Percentiles rank a stretch among this genome's conserved stretches.
Conservation (phyloP, 2,329 filamentous ascomycete genomes). For the Aspergillus sp. region DNA sequence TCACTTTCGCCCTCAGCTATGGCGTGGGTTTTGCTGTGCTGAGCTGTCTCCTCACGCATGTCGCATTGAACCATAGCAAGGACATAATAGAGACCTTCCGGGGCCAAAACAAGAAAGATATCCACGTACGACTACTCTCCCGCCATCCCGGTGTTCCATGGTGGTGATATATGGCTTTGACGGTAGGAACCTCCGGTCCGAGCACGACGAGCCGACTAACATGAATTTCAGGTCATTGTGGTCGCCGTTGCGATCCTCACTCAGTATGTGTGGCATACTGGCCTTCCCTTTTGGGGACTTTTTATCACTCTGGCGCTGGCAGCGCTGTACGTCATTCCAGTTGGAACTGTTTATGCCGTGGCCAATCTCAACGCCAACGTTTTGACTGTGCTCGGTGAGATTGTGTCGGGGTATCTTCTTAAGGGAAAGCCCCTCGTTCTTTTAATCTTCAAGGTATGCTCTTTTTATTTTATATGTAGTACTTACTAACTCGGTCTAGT, state of each 20-base stretch:
- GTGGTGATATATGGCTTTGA: conserved; percentile 39
- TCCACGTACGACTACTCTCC: conserved; percentile 41
- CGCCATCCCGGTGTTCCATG: conserved; percentile 39
- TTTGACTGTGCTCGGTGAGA: conserved; percentile 44
- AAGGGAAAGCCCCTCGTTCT: conserved; percentile 44
- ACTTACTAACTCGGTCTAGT: too few species aligned
- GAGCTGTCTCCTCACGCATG: conserved; percentile 44
- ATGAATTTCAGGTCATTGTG: conserved; percentile 21
- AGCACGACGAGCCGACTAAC: too few species aligned
- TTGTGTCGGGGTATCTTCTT: conserved; percentile 46
- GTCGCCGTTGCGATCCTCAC: conserved; percentile 29
- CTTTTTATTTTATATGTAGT: too few species aligned
- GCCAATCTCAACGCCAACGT: conserved; percentile 45
- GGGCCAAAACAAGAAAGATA: conserved; percentile 38
- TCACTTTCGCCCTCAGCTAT: conserved; percentile 54
- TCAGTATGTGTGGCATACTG: conserved; percentile 43
- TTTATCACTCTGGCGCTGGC: conserved; percentile 43
- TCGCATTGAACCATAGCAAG: conserved; percentile 26
- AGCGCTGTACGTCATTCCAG: conserved; percentile 43
- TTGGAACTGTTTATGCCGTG: conserved; percentile 44
- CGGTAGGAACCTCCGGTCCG: too few species aligned
- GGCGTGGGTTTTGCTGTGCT: conserved; percentile 64
- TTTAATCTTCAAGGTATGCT: conserved; percentile 48
- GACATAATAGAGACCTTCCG: conserved; percentile 28
- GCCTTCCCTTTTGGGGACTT: conserved; percentile 43